Evolutionary conservation across 2,329 filamentous ascomycete genomes (phyloP), one percentile per base, ranked within the genome.

Genomic region (Claviceps sp.): DNA sequence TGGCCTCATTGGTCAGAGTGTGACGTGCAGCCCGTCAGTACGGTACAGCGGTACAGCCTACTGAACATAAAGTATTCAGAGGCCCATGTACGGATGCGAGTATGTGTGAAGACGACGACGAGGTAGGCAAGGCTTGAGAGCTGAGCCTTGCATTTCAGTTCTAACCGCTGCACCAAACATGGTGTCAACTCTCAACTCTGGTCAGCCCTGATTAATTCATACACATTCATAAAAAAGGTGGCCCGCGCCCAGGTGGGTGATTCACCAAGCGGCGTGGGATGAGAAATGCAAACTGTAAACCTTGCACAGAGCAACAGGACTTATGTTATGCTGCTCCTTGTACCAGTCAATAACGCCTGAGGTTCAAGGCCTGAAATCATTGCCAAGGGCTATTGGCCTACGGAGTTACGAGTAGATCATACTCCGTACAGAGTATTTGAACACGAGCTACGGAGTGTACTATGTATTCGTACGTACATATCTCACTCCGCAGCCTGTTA

Each of bases 371-470:
- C 7, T 24, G 4, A 13, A 22, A 40, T 48, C 42, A 36, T 30
- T 44, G 47, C 50, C 46, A 52, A 48, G 45, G 48, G 37, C 36
- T 26, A 37, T 48, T 48, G 38, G 47, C 49, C 43, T 43, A 18
- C 22, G 22, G 22, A 22, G 3, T 22, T 22, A 22, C 22, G 22
- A 22, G 22, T 22, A 22, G 40, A 38, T 48, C 37, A 40, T 20
- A 30, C 26, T 30, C 26, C 26, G 26, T 30, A 11, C 8, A 30
- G 26, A 30, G 26, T 30, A 47, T 48, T 45, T 41, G 18, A 40
- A 36, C 30, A 24, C 38, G 38, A 49, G 37, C 48, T 30, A 30
- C 26, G 24, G 24, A 18, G 18, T 18, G 22, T 24, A 24, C 24
- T 30, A 30, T n/a, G n/a, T n/a, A n/a, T 30, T 30, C 7, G 26